Evolutionary conservation across 1,284 basidiomycete species (phyloP).

Genomic region (Marasmius fiardii): DNA sequence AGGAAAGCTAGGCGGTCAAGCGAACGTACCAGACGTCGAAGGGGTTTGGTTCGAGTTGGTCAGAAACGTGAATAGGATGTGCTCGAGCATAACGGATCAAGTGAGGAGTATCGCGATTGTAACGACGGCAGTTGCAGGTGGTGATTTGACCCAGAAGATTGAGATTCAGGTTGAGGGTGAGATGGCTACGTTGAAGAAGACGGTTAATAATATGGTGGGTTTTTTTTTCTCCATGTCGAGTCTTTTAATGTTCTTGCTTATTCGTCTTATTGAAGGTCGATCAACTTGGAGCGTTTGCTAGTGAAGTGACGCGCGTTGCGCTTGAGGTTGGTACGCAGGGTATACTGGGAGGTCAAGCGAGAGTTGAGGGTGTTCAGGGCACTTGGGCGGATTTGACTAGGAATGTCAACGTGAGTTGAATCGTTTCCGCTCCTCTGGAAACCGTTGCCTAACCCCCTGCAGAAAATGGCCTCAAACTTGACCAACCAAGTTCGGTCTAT

Average conservation of each 20-base stretch:
- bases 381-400: constrained; percentile 92
- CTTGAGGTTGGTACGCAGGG: constrained; percentile 82
- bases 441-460: neutral
- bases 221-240: no score
- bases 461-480: constrained; percentile 87
- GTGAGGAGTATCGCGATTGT: constrained; percentile 91
- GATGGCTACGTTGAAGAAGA: constrained; percentile 43
- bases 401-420: constrained; percentile 73
- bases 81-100: constrained; percentile 90
- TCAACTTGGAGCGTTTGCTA: constrained; percentile 88
- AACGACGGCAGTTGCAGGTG: constrained; percentile 89
- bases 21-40: constrained; percentile 90
- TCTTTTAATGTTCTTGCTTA: no score
- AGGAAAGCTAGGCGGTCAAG: constrained; percentile 91
- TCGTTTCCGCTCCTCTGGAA: neutral
- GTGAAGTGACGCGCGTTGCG: constrained; percentile 52
- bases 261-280: no score
- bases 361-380: constrained; percentile 90
- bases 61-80: constrained; percentile 89
- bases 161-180: constrained; percentile 92
- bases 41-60: constrained; percentile 95
- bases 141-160: constrained; percentile 89
- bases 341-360: constrained; percentile 90
- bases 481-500: constrained; percentile 98
- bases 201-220: constrained; percentile 18